Base-by-base conservation (phyloP, 768 basidiomycete species). In the Amanita subjunquillea region DNA sequence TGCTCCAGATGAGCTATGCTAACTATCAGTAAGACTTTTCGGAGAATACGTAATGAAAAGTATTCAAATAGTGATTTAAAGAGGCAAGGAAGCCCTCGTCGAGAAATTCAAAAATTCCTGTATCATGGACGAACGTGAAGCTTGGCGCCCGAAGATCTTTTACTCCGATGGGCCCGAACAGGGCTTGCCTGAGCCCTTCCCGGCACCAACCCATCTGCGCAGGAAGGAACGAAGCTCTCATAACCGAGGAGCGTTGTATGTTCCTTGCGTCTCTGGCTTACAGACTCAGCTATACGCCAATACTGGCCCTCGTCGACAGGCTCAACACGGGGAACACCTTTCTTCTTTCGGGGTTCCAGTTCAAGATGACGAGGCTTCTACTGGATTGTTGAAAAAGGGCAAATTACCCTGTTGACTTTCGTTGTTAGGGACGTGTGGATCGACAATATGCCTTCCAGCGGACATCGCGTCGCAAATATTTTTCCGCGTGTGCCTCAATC, bases 21-120 rank as follows among this genome's bases (percentile, higher is more conserved):
- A 92, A 90, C 58, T 91, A 89, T 61, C 91, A 93, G 90, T 91
- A 56, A 50, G 87, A 75, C 15, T 20, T 41, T 20, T 54, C 59
- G 51, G 25, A 48, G 51, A 17, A 49, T 57, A 22, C 17, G 17
- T 4, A 20, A 36, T 52, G 38, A 38, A 27, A 46, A 30, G 20
- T 13, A 1, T 34, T 50, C 45, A 47, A 8, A 32, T 30, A 25
- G 17, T 15, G n/a, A 23, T 12, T 45, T 34, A 23, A 59, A 87
- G 87, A 71, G 91, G 91, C 45, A 94, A 94, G 64, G 88, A 91
- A 66, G 85, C 90, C 1, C 78, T 91, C 37, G 82, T 94, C 46
- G 88, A 90, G 64, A 91, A 93, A 67, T 94, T 94, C 76, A 87
- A 88, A 63, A 93, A 92, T 60, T 91, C 89, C 0, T 70, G 82